Conservation (phyloP, 2,329 filamentous ascomycete species). For the Eurotiales sp. region DNA sequence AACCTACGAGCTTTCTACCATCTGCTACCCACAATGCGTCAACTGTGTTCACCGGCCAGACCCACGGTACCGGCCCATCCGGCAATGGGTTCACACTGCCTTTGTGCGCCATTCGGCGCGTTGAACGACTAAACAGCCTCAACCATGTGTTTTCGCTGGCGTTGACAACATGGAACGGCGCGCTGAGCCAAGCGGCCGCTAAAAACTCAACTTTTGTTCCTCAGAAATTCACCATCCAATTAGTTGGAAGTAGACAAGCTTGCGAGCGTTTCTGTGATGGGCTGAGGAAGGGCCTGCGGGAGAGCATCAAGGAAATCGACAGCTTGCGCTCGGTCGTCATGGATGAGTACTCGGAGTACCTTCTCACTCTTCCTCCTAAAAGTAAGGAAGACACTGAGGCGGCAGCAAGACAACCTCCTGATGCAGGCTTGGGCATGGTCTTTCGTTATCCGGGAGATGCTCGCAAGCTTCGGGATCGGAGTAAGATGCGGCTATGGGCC, state of each 20-base stretch:
- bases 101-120: constrained; percentile 82
- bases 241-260: constrained; percentile 80
- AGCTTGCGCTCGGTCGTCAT: constrained; percentile 75
- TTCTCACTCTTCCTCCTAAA: constrained; percentile 49
- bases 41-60: constrained; percentile 84
- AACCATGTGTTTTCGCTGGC: constrained; percentile 89
- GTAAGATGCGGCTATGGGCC: constrained; percentile 96
- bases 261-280: constrained; percentile 97
- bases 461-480: constrained; percentile 86
- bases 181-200: constrained; percentile 50
- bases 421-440: constrained; percentile 86
- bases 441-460: constrained; percentile 95
- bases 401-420: constrained; percentile 59
- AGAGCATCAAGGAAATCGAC: constrained; percentile 81
- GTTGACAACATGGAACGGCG: constrained; percentile 88
- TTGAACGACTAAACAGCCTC: constrained; percentile 89
- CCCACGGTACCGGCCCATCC: constrained; percentile 84
- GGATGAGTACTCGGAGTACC: constrained; percentile 89
- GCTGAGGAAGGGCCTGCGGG: constrained; percentile 81
- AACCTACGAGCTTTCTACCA: constrained; percentile 79
- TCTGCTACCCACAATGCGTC: constrained; percentile 76
- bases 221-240: constrained; percentile 86
- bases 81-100: constrained; percentile 96
- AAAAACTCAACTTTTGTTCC: constrained; percentile 60
- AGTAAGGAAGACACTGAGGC: constrained; percentile 54